Percentiles rank a stretch among this genome's conserved stretches.
phyloP scores from a whole-genome alignment of 495 filamentous ascomycete species.

The Bathelium albidoporum region DNA sequence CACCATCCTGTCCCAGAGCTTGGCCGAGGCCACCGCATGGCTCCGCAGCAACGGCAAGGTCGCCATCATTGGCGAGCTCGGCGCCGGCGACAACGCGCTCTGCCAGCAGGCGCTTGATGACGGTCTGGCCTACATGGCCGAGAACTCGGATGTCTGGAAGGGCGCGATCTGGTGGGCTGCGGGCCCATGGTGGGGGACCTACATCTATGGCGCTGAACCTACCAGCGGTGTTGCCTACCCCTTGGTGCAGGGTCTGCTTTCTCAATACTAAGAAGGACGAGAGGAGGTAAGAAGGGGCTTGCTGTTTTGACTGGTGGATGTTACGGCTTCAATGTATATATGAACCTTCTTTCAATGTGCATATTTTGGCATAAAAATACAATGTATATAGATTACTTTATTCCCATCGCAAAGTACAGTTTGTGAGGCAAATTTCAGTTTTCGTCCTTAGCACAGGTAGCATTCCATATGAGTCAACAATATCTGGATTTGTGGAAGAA shows the following conservation, averaged over 20 bases:
- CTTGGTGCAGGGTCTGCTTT: neutral
- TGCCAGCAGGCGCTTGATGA: constrained; percentile 56
- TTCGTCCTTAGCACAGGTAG: too few relatives aligned
- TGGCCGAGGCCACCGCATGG: constrained; percentile 58
- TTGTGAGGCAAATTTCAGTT: too few relatives aligned
- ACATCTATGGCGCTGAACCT: constrained; percentile 55
- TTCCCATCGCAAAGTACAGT: too few relatives aligned
- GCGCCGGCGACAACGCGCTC: constrained; percentile 53
- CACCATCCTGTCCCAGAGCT: constrained; percentile 54
- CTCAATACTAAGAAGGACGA: neutral
- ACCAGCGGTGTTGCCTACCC: constrained; percentile 30
- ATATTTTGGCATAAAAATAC: neutral
- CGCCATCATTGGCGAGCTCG: constrained; percentile 62
- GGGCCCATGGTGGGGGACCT: constrained; percentile 49
- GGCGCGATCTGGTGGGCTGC: constrained; percentile 61
- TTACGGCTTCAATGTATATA: neutral
- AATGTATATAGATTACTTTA: neutral
- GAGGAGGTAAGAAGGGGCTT: neutral
- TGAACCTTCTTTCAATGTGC: neutral
- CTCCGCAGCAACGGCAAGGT: constrained; percentile 56
- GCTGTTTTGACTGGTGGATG: neutral
- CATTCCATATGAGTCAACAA: too few relatives aligned
- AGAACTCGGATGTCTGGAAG: constrained; percentile 58
- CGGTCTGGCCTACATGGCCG: constrained; percentile 49
- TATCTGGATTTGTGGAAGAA: too few relatives aligned